These are phyloP conservation scores for Daedalea quercina DNA, from an alignment of 768 basidiomycete genomes.

Conservation along the genomic window DNA sequence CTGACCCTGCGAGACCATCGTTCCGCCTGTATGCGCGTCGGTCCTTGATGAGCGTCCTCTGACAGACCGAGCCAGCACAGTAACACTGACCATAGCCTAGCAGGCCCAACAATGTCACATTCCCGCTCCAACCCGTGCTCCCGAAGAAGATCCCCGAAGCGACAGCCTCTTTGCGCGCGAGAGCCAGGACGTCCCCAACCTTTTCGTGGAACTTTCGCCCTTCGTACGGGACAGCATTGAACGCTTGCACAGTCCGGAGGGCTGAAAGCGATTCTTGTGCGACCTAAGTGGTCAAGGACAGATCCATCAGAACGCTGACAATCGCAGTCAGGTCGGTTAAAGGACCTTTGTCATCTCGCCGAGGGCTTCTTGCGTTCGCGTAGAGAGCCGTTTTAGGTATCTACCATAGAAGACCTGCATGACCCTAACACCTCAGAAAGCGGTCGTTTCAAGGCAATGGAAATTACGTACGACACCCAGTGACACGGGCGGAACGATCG, in stretches of 20 bases:
- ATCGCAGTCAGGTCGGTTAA: not conserved
- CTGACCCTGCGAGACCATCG: conserved; percentile 78
- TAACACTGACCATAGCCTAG: conserved; percentile 74
- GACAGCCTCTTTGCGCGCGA: conserved; percentile 82
- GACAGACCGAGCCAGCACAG: no score
- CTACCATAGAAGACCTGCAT: conserved; percentile 88
- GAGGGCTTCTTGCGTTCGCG: conserved; percentile 88
- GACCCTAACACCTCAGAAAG: not conserved
- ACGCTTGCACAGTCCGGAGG: conserved; percentile 85
- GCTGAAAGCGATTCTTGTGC: conserved; percentile 89
- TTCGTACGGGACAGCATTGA: conserved; percentile 79
- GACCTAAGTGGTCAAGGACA: conserved; percentile 40
- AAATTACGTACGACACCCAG: conserved; percentile 62
- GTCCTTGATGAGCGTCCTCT: no score
- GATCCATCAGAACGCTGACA: not conserved
- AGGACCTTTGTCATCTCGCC: conserved; percentile 85
- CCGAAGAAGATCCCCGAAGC: conserved; percentile 94
- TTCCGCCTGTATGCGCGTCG: conserved; percentile 66
- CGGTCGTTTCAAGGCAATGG: not conserved
- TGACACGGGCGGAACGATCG: conserved; percentile 84
- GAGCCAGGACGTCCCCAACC: conserved; percentile 56
- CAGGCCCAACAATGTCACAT: conserved; percentile 81
- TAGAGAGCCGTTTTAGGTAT: conserved; percentile 87
- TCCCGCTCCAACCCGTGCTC: conserved; percentile 87
- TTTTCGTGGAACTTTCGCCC: conserved; percentile 65